These are phyloP conservation scores for Gamsiella multidivaricata DNA, from an alignment of 192 early-diverging fungal species.

Conservation along the genomic window DNA sequence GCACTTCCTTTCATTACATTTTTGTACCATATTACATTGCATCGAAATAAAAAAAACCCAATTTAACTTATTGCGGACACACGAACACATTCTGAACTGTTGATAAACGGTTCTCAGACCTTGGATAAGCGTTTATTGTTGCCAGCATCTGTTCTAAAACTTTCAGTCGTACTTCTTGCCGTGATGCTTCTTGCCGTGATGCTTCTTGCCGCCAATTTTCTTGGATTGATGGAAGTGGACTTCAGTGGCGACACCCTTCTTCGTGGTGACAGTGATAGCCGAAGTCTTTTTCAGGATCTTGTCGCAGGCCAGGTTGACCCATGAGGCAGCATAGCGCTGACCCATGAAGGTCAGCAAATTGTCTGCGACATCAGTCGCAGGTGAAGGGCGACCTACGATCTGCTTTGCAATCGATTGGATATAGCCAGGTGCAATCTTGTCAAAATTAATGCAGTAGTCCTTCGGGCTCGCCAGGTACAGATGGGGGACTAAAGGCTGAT, in stretches of 20 bases:
- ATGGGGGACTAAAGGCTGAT: conserved; percentile 2
- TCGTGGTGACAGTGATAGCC: conserved; percentile 17
- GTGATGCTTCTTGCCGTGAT: neutral
- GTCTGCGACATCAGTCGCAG: conserved; percentile 4
- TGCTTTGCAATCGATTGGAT: conserved; percentile 18
- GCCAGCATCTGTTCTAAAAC: too few species aligned
- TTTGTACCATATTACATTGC: too few species aligned
- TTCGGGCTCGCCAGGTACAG: conserved; percentile 14
- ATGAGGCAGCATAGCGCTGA: conserved; percentile 38
- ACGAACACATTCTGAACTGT: too few species aligned
- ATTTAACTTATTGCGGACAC: too few species aligned
- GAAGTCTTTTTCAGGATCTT: conserved; percentile 30
- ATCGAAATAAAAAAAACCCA: too few species aligned
- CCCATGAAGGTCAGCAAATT: conserved; percentile 42
- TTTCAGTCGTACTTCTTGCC: too few species aligned
- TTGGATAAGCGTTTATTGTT: too few species aligned
- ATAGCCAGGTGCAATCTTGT: conserved; percentile 13
- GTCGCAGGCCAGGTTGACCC: conserved; percentile 40
- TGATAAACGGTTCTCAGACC: too few species aligned
- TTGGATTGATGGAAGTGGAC: conserved; percentile 41
- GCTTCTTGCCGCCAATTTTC: conserved; percentile 18
- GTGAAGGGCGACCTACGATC: conserved; percentile 5
- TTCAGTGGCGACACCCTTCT: conserved; percentile 16
- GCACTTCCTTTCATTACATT: neutral
- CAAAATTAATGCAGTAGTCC: conserved; percentile 19